phyloP scores from a whole-genome alignment of 495 filamentous ascomycete genomes.

The Platismatia glauca region DNA sequence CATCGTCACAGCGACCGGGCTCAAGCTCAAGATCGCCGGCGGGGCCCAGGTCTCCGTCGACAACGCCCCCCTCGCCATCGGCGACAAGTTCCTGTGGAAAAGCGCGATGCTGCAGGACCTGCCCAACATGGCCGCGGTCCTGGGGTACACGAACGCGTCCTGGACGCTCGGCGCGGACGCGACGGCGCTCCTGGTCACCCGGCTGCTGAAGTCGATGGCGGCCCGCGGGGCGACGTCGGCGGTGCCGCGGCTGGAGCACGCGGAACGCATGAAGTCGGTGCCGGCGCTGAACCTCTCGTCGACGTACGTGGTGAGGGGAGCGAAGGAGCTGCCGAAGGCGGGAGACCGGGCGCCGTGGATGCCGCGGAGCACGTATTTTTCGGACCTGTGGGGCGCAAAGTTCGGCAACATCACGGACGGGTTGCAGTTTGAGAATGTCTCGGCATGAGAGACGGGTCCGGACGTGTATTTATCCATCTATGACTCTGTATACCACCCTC shows the following conservation, averaged over 20 bases:
- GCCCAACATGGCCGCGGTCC: not conserved
- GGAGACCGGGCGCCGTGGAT: conserved; percentile 5
- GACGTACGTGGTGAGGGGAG: conserved; percentile 4
- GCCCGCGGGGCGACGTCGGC: not conserved
- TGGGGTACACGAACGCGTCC: not conserved
- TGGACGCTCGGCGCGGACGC: conserved; percentile 14
- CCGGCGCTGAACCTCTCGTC: not conserved
- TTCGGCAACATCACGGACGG: conserved; percentile 8
- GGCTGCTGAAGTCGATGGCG: not conserved
- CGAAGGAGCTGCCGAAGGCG: conserved; percentile 3
- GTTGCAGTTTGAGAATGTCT: not conserved
- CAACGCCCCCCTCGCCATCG: not conserved
- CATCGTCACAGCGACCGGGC: conserved; percentile 11
- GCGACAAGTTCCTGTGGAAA: conserved; percentile 9
- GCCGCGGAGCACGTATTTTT: conserved; percentile 2
- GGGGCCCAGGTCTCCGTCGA: conserved; percentile 5
- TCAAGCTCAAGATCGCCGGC: not conserved
- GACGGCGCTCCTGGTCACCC: not conserved
- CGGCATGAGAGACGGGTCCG: not conserved
- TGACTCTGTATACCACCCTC: no score
- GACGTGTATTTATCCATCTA: no score
- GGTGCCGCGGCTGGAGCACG: not conserved
- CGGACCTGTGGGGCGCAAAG: conserved; percentile 3
- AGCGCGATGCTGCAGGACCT: conserved; percentile 8
- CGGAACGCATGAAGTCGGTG: not conserved